Evolutionary conservation across 768 basidiomycete genomes (phyloP).

Genomic region (Pilatotrama ljubarskyi): DNA sequence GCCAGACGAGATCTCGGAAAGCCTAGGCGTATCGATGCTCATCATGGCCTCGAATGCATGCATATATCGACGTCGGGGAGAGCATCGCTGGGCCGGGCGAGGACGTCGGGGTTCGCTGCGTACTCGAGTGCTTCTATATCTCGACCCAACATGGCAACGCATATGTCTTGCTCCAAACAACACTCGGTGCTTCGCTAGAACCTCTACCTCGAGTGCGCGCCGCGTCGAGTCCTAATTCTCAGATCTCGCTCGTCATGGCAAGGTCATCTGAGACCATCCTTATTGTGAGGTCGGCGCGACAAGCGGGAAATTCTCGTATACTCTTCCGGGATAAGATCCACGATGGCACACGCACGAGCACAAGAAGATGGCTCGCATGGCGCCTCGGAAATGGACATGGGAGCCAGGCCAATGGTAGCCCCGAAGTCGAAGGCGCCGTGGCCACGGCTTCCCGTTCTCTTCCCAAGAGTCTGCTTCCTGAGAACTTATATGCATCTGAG

Average conservation of each 20-base stretch:
- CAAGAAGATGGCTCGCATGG: neutral
- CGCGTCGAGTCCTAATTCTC: neutral
- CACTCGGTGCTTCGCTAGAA: neutral
- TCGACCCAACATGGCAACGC: too few species aligned
- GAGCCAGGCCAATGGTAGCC: neutral
- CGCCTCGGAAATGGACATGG: neutral
- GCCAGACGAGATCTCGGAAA: neutral
- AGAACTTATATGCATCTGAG: neutral
- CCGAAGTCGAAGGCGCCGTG: neutral
- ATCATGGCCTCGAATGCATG: neutral
- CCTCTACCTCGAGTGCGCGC: neutral
- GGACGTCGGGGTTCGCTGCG: too few species aligned
- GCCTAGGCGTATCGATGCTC: neutral
- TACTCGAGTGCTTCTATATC: too few species aligned
- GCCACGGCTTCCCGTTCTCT: neutral
- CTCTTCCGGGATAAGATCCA: neutral
- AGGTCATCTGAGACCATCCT: slow-evolving; percentile 9
- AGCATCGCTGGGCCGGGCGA: neutral
- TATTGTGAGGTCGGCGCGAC: slow-evolving; percentile 4
- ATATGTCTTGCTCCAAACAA: neutral
- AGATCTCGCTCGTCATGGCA: neutral
- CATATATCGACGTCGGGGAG: too few species aligned
- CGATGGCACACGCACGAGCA: neutral
- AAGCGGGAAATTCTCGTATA: neutral
- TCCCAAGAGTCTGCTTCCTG: neutral